Evolutionary conservation across 768 basidiomycete species (phyloP).

Genomic region (Sporobolomyces pararoseus): DNA sequence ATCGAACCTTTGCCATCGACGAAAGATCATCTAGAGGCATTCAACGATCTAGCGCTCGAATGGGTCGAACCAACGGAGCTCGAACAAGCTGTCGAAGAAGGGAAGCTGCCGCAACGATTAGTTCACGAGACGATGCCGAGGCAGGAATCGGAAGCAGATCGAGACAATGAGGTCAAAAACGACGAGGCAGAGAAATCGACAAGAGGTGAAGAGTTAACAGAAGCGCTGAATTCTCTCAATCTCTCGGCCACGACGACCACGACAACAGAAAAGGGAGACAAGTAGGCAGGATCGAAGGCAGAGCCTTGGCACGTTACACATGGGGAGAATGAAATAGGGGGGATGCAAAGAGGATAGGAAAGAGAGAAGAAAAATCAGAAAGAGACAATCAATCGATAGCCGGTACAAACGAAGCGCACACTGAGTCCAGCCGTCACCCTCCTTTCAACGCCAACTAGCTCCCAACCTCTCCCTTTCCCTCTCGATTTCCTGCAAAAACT

Average conservation of each 20-base stretch:
- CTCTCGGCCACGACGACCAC: not conserved
- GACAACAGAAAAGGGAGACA: not conserved
- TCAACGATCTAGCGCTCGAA: slow-evolving; percentile 42
- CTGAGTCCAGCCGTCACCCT: too few species aligned
- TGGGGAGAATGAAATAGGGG: not conserved
- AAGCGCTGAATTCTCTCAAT: slow-evolving; percentile 2
- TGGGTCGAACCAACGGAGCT: not conserved
- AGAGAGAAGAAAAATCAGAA: not conserved
- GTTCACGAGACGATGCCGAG: not conserved
- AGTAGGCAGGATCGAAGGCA: not conserved
- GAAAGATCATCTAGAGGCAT: slow-evolving; percentile 36
- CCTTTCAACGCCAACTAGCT: not conserved
- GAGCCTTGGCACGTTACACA: too few species aligned
- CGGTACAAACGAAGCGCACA: too few species aligned
- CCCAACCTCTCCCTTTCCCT: slow-evolving; percentile 11
- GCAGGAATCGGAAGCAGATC: not conserved
- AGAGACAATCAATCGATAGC: too few species aligned
- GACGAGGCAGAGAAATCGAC: not conserved
- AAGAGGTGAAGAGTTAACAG: not conserved
- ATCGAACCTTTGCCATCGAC: slow-evolving; percentile 27
- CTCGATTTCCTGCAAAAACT: slow-evolving; percentile 31
- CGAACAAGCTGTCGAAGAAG: not conserved
- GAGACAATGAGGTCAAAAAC: too few species aligned
- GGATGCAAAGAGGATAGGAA: not conserved
- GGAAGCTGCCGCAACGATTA: not conserved